Base-by-base conservation (phyloP, 2,329 filamentous ascomycete genomes). In the Hypoxylon sp. region DNA sequence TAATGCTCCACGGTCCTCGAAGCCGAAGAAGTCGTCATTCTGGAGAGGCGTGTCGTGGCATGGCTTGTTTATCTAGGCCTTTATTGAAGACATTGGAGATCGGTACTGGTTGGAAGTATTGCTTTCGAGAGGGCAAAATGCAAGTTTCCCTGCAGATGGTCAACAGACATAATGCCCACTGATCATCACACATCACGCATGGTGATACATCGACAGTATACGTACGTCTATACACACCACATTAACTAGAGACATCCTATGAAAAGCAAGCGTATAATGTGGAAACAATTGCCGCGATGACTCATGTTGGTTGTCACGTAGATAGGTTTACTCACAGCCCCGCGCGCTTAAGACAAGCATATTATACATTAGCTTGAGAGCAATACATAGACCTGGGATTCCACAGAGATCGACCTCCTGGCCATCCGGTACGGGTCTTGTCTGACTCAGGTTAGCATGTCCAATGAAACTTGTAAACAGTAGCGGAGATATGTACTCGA, bases 281-380 rank as follows among this genome's bases (percentile, higher is more conserved):
- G 50, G 33, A 29, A 52, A 65, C 42, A 42, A 54, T 63, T 63
- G 35, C 65, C 61, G 58, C 55, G 65, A 68, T 63, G 53, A 42
- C 50, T 68, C 46, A 46, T 51, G 50, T 54, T 59, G 55, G 51
- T 29, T 50, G 37, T 35, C 50, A 48, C 47, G 61, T 44, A 65
- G 53, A 37, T 57, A 65, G 48, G 44, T 56, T 64, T 37, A 42
- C 50, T 65, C 29, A 47, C 51, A 59, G 55, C 61, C 57, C 51
- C 58, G 39, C 64, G 58, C 60, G 65, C 68, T 52, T 65, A 65
- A 19, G 17, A 39, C 53, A 52, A 24, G 61, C 33, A 55, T 57
- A 44, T 53, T 39, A 55, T 58, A 50, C 44, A 52, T 54, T 24
- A 50, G 24, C 35, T 39, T 14, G n/a, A 52, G 47, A 54, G 35